Evolutionary conservation across 2,329 filamentous ascomycete species (phyloP).

Genomic region (Microcyclosporella mali): DNA sequence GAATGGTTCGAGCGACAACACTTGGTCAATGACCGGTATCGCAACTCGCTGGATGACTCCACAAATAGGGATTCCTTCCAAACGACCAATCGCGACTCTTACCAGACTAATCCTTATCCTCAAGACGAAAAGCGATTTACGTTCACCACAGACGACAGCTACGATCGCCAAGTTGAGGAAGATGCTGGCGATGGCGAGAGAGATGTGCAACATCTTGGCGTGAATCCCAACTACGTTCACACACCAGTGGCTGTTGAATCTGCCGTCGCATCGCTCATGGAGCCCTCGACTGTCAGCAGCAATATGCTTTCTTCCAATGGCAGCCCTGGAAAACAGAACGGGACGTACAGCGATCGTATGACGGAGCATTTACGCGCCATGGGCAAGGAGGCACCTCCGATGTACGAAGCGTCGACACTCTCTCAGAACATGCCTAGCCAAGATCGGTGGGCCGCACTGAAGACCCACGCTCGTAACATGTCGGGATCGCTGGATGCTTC

Average conservation of each 20-base stretch:
- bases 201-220: conserved; percentile 52
- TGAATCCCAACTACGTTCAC: conserved; percentile 72
- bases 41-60: conserved; percentile 35
- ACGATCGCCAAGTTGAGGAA: conserved; percentile 32
- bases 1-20: conserved; percentile 50
- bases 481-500: conserved; percentile 17
- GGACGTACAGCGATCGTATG: conserved; percentile 26
- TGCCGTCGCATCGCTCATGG: conserved; percentile 81
- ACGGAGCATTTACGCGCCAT: conserved; percentile 21
- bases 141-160: conserved; percentile 50
- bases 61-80: conserved; percentile 33
- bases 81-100: conserved; percentile 37
- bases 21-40: conserved; percentile 54
- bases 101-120: conserved; percentile 46
- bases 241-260: conserved; percentile 72
- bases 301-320: conserved; percentile 21
- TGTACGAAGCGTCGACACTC: conserved; percentile 29
- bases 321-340: conserved; percentile 21
- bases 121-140: conserved; percentile 49
- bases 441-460: conserved; percentile 34
- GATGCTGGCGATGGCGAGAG: conserved; percentile 57
- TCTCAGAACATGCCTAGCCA: conserved; percentile 28
- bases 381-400: conserved; percentile 18
- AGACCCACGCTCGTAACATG: conserved; percentile 37
- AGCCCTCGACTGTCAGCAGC: conserved; percentile 66